Conservation (phyloP, 2,329 filamentous ascomycete genomes). For the Emmonsiellopsis sp. region DNA sequence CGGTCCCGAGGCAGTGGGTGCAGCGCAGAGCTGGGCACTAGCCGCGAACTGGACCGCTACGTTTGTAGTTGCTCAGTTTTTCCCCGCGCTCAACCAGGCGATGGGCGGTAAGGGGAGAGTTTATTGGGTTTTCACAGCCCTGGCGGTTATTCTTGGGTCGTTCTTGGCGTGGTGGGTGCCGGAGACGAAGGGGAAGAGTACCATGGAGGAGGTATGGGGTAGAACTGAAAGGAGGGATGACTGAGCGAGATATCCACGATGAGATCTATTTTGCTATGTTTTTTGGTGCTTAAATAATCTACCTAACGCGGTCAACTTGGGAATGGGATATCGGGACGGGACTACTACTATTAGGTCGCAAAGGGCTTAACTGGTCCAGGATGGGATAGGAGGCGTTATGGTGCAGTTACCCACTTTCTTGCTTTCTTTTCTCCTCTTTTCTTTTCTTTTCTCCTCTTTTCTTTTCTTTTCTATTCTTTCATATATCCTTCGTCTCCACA, state of each 20-base stretch:
- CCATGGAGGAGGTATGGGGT: constrained; percentile 87
- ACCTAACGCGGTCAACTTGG: background rate
- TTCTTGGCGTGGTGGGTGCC: constrained; percentile 72
- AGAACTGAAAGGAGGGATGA: constrained; percentile 35
- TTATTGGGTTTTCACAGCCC: constrained; percentile 79
- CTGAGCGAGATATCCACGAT: background rate
- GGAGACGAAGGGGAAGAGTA: constrained; percentile 78
- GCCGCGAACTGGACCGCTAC: constrained; percentile 85
- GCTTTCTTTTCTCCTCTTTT: background rate
- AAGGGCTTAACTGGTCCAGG: too few species aligned
- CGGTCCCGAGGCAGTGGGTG: constrained; percentile 79
- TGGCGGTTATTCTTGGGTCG: constrained; percentile 58
- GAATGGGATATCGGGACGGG: too few species aligned
- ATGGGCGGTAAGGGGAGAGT: constrained; percentile 73
- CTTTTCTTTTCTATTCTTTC: background rate
- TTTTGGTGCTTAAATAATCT: background rate
- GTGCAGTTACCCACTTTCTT: too few species aligned
- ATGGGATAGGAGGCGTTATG: too few species aligned
- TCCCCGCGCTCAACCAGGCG: constrained; percentile 72
- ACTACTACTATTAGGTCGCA: too few species aligned
- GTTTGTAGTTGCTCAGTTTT: constrained; percentile 89
- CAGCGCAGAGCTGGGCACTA: constrained; percentile 80
- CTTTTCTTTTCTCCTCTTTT: background rate
- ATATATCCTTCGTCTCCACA: background rate
- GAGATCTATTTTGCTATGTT: constrained; percentile 10